Evolutionary conservation across 352 stramenopile species (phyloP).

Genomic region (Phytophthora boehmeriae): DNA sequence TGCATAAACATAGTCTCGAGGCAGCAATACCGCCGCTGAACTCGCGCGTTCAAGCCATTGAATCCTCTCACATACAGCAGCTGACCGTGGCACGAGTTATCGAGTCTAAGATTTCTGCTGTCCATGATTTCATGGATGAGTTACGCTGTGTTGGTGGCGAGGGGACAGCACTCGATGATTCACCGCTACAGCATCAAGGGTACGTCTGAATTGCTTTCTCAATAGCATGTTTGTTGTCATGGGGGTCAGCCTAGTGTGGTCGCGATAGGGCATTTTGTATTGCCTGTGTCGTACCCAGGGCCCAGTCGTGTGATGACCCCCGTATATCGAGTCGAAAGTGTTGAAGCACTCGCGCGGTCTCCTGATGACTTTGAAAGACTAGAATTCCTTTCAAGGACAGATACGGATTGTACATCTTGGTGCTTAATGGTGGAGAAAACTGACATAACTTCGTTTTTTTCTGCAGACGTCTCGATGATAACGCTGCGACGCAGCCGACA

Average conservation of each 20-base stretch:
- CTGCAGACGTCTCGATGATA: constrained; percentile 34
- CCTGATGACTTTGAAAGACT: constrained; percentile 88
- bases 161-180: constrained; percentile 60
- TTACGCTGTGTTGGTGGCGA: constrained; percentile 51
- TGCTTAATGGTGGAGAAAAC: neutral
- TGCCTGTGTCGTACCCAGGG: constrained; percentile 11
- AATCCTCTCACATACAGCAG: constrained; percentile 41
- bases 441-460: constrained; percentile 14
- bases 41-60: constrained; percentile 40
- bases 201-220: constrained; percentile 33
- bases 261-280: constrained; percentile 11
- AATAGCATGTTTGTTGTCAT: constrained; percentile 9
- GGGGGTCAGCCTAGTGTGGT: constrained; percentile 26
- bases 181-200: constrained; percentile 51
- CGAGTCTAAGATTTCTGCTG: constrained; percentile 54
- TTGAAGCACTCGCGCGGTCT: constrained; percentile 43
- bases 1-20: constrained; percentile 36
- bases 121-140: constrained; percentile 73
- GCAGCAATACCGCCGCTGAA: constrained; percentile 24
- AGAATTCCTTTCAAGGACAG: constrained; percentile 91
- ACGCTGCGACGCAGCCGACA: constrained; percentile 33
- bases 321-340: constrained; percentile 27
- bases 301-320: constrained; percentile 22
- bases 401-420: constrained; percentile 82
- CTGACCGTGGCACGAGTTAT: constrained; percentile 42